Conservation (phyloP, 768 basidiomycete genomes). For the Boletus subparvulus region DNA sequence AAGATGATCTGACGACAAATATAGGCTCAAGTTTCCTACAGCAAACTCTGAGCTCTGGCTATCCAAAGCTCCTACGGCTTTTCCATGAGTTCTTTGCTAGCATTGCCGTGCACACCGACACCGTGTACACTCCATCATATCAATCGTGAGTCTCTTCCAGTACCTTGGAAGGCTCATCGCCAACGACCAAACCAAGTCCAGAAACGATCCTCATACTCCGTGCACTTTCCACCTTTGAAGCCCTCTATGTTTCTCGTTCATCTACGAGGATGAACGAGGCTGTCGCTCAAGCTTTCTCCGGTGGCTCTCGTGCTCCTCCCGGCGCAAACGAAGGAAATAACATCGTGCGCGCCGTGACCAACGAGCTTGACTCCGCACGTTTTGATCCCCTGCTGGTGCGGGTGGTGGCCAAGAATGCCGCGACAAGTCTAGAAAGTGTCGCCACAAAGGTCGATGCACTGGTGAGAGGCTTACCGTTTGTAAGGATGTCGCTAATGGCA, state of each 20-base stretch:
- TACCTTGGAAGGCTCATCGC: constrained; percentile 1
- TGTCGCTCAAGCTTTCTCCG: constrained; percentile 71
- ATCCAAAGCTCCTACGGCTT: constrained; percentile 82
- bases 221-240: constrained; percentile 79
- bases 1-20: constrained; percentile 2
- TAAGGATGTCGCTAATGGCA: not conserved
- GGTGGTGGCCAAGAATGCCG: constrained; percentile 73
- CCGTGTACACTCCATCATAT: constrained; percentile 75
- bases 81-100: constrained; percentile 98
- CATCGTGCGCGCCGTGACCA: constrained; percentile 74
- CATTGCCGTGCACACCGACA: constrained; percentile 94
- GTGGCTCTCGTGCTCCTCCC: constrained; percentile 68
- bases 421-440: constrained; percentile 67
- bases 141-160: constrained; percentile 62
- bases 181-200: constrained; percentile 50
- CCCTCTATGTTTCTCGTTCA: constrained; percentile 84
- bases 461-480: constrained; percentile 43
- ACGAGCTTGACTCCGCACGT: constrained; percentile 63
- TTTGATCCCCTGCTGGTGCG: constrained; percentile 80
- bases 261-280: constrained; percentile 82
- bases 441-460: constrained; percentile 61
- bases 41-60: constrained; percentile 82
- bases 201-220: constrained; percentile 90
- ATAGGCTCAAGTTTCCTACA: constrained; percentile 88
- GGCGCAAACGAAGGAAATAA: constrained; percentile 73